A percentile compares a stretch with the other conserved stretches of the same genome.
phyloP scores from a whole-genome alignment of 345 rosid genomes.

The Cardamine occulta region DNA sequence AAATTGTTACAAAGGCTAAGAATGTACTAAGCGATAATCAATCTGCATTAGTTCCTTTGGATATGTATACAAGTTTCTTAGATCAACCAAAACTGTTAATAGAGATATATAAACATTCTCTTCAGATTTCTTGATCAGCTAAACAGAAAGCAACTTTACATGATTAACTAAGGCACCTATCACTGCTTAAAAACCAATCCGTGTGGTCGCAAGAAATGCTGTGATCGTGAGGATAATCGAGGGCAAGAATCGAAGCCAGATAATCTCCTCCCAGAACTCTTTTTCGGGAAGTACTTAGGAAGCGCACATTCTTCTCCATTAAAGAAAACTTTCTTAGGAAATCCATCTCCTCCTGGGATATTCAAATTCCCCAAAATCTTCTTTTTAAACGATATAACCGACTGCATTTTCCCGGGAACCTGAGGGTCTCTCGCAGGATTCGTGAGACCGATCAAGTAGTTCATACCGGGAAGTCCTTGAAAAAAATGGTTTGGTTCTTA shows the following conservation, averaged over 20 bases:
- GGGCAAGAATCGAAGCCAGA: conserved; percentile 27
- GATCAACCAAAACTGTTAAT: conserved; percentile 29
- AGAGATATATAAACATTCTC: conserved; percentile 2
- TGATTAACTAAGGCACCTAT: conserved; percentile 44
- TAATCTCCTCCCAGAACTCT: conserved; percentile 45
- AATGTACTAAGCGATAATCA: neutral
- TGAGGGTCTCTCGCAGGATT: conserved; percentile 49
- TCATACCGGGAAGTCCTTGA: conserved; percentile 74
- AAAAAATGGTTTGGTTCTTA: conserved; percentile 61
- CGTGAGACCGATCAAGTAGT: conserved; percentile 63
- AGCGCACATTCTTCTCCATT: conserved; percentile 96
- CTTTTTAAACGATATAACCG: conserved; percentile 79
- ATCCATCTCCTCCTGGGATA: conserved; percentile 67
- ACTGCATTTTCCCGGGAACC: conserved; percentile 89
- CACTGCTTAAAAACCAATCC: conserved; percentile 29
- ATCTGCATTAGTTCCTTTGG: conserved; percentile 25
- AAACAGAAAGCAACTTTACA: conserved; percentile 26
- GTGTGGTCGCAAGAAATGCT: conserved; percentile 33
- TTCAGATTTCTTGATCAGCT: conserved; percentile 22
- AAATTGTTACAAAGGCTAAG: conserved; percentile 4
- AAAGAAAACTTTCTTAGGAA: conserved; percentile 71
- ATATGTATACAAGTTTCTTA: conserved; percentile 20
- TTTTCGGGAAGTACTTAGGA: conserved; percentile 59
- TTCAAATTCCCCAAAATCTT: conserved; percentile 48
- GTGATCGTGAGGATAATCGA: conserved; percentile 36